Conservation (phyloP, 148 eudicot genomes). For the Simmondsia chinensis region DNA sequence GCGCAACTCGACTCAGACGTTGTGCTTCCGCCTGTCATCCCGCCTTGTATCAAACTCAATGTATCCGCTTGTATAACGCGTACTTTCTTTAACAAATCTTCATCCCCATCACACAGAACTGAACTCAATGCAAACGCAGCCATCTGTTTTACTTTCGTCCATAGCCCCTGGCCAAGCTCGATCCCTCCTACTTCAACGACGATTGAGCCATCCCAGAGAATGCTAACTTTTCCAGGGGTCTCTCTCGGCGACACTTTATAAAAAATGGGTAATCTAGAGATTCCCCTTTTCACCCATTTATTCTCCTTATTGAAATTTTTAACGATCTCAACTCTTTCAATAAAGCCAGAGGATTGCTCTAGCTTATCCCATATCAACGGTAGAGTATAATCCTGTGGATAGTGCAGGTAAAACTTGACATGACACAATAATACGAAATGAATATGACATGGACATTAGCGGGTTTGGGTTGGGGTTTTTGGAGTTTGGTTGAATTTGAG, state of each 20-base stretch:
- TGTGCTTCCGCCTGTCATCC: slow-evolving; percentile 80
- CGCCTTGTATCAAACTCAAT: slow-evolving; percentile 82
- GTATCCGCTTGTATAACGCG: slow-evolving; percentile 80
- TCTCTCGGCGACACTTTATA: slow-evolving; percentile 37
- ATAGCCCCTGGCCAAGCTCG: slow-evolving; percentile 86
- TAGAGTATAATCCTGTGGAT: slow-evolving; percentile 59
- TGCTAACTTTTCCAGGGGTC: slow-evolving; percentile 84
- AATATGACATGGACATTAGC: too few relatives aligned
- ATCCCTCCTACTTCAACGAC: slow-evolving; percentile 95
- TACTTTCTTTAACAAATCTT: slow-evolving; percentile 53
- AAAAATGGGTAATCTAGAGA: slow-evolving; percentile 66
- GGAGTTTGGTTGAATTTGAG: too few relatives aligned
- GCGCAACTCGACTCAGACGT: slow-evolving; percentile 90
- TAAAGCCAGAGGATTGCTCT: slow-evolving; percentile 37
- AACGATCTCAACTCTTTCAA: slow-evolving; percentile 26
- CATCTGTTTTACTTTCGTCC: slow-evolving; percentile 93
- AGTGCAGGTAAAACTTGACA: too few relatives aligned
- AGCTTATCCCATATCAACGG: slow-evolving; percentile 66
- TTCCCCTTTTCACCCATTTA: slow-evolving; percentile 72
- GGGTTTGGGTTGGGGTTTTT: too few relatives aligned
- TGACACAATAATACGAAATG: too few relatives aligned
- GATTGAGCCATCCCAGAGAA: slow-evolving; percentile 72
- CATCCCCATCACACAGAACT: slow-evolving; percentile 46
- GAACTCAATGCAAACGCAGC: slow-evolving; percentile 57
- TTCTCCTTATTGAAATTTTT: slow-evolving; percentile 32